Percentiles rank a stretch among this genome's conserved stretches.
These are phyloP conservation scores for Lentinula raphanica DNA, from an alignment of 768 basidiomycete species.

Conservation along the genomic window DNA sequence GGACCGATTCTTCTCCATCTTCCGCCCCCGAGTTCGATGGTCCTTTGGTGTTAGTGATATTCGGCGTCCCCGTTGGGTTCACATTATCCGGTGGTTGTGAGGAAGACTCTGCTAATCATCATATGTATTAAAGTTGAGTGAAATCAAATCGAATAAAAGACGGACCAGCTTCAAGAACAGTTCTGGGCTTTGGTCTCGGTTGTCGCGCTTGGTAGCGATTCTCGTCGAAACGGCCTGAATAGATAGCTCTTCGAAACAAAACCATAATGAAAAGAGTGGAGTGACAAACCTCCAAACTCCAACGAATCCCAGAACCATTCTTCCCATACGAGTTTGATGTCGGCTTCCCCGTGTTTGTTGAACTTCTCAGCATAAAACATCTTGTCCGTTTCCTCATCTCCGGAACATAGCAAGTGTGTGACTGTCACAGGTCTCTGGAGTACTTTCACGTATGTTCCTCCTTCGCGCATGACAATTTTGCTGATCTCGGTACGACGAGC, in stretches of 20 bases:
- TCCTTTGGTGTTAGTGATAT: neutral
- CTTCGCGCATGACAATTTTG: constrained; percentile 49
- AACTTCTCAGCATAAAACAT: constrained; percentile 76
- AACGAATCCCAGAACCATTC: constrained; percentile 97
- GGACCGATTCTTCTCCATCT: constrained; percentile 30
- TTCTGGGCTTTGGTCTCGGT: constrained; percentile 56
- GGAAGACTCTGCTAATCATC: neutral
- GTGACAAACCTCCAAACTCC: constrained; percentile 53
- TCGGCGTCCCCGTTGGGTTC: neutral
- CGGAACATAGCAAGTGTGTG: constrained; percentile 80
- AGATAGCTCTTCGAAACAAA: neutral
- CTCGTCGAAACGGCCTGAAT: constrained; percentile 62
- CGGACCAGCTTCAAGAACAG: constrained; percentile 18
- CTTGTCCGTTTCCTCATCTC: constrained; percentile 66
- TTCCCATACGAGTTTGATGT: constrained; percentile 83
- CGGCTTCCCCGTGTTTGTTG: constrained; percentile 61
- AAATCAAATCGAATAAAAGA: too few species aligned
- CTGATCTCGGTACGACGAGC: constrained; percentile 58
- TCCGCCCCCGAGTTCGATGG: constrained; percentile 39
- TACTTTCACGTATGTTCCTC: constrained; percentile 68
- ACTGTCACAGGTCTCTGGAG: constrained; percentile 74
- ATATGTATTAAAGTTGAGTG: too few species aligned
- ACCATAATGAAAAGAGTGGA: neutral
- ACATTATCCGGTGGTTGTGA: neutral
- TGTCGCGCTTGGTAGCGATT: constrained; percentile 50